Percentiles rank a stretch among this genome's conserved stretches.
Evolutionary conservation across 352 stramenopile genomes (phyloP).

Genomic region (Phytophthora capsici): DNA sequence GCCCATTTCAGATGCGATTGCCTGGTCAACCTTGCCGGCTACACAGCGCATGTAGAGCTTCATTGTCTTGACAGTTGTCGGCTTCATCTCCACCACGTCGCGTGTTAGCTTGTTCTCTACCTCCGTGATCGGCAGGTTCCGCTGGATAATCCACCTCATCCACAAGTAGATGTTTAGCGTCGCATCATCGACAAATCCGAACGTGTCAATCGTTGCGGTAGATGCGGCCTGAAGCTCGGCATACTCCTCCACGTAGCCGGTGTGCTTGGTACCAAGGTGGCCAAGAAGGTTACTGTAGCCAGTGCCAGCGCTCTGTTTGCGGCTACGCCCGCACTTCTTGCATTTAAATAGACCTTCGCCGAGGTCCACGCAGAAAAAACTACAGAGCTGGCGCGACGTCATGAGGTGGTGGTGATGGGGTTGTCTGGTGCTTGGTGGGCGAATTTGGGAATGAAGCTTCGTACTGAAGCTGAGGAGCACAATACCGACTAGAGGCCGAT

Average conservation of each 20-base stretch:
- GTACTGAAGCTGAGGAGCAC: no score
- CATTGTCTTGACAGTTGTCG: constrained; percentile 5
- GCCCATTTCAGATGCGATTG: constrained; percentile 5
- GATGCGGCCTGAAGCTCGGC: background rate
- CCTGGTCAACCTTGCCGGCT: background rate
- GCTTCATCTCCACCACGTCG: constrained; percentile 1
- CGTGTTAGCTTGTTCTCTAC: constrained; percentile 20
- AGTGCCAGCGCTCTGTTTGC: constrained; percentile 5
- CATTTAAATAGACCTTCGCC: constrained; percentile 11
- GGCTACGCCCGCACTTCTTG: constrained; percentile 16
- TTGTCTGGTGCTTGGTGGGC: background rate
- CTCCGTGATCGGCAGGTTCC: constrained; percentile 16
- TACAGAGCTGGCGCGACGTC: constrained; percentile 3
- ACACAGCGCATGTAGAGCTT: background rate
- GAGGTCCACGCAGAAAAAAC: constrained; percentile 14
- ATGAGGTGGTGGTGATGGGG: background rate
- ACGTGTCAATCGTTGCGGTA: background rate
- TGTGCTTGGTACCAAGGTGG: constrained; percentile 10
- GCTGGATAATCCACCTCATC: constrained; percentile 3
- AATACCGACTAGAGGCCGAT: no score
- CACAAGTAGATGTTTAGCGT: constrained; percentile 15
- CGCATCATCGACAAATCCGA: constrained; percentile 11
- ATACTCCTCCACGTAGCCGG: constrained; percentile 7
- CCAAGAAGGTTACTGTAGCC: constrained; percentile 15
- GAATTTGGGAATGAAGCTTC: background rate